Evolutionary conservation across 2,329 filamentous ascomycete species (phyloP), one percentile per base, ranked within the genome.

Genomic region (Thelonectria rubi): DNA sequence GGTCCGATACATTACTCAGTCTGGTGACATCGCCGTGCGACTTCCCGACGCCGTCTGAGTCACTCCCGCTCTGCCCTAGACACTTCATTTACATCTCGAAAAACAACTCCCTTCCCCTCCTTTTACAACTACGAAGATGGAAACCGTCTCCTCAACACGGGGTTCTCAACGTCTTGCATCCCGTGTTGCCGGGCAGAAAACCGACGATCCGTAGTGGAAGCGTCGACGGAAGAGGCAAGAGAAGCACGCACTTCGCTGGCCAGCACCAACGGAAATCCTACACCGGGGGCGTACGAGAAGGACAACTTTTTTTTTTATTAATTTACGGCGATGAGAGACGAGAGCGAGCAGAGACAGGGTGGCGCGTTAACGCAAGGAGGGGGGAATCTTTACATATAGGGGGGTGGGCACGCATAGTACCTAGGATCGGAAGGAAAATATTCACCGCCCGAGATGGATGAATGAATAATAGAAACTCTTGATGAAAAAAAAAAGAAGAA

Each of bases 1-100:
- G 95, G 95, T 99, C 24, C 88, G 95, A 73, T 99, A 99, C 80
- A 99, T 99, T 74, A 99, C 94, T 67, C 95, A 98, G 79, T 97
- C 93, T 14, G 94, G 94, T 68, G 94, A 98, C 76, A 98, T 98
- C 75, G 93, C 94, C 24, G 94, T 98, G 63, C 87, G 94, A 72
- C 84, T 98, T 78, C 94, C 94, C n/a, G 94, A 98, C 77, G 91
- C 90, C 65, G 90, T 91, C 79, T 93, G 82, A 85, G 60, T 46
- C 15, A 21, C 32, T n/a, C 43, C 37, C 26, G 10, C 14, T 14
- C 55, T 40, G 26, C 40, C 40, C 34, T 30, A 43, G 45, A 51
- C 21, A 58, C 45, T 32, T 55, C 37, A 52, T 32, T 30, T 30
- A 51, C 46, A 55, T 21, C 48, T 34, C 45, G 46, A 15, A 30